Evolutionary conservation across 2,329 filamentous ascomycete genomes (phyloP).

Genomic region (Annulohypoxylon truncatum): DNA sequence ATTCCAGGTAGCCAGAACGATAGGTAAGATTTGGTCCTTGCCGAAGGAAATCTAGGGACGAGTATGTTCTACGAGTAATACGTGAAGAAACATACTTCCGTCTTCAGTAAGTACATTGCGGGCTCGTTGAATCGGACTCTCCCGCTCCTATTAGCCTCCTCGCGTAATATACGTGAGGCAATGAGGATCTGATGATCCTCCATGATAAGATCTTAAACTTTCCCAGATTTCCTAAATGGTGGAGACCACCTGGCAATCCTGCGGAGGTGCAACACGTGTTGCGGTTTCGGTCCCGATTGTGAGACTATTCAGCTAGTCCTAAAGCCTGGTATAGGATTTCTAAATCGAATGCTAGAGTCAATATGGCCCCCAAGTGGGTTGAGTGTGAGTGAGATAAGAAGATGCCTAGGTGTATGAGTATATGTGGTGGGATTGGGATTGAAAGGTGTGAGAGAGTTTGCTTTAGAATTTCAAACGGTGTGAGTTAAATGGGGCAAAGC

Average conservation of each 20-base stretch:
- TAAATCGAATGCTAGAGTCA: conserved; percentile 11
- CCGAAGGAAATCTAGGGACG: background rate
- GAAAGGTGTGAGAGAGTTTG: background rate
- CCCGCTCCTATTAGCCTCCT: background rate
- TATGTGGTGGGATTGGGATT: conserved; percentile 3
- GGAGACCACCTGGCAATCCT: conserved; percentile 11
- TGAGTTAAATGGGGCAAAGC: background rate
- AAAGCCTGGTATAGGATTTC: conserved; percentile 8
- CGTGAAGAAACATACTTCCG: conserved; percentile 26
- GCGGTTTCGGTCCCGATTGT: conserved; percentile 10
- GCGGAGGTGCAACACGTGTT: conserved; percentile 22
- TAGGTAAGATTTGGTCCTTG: background rate
- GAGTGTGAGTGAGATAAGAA: background rate
- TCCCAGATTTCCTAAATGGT: background rate
- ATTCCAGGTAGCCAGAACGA: background rate
- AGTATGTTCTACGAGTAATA: background rate
- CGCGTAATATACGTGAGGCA: conserved; percentile 20
- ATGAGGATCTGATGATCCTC: conserved; percentile 30
- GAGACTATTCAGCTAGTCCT: conserved; percentile 11
- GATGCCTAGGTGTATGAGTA: background rate
- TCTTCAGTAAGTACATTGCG: conserved; percentile 12
- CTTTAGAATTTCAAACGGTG: background rate
- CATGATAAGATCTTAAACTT: conserved; percentile 13
- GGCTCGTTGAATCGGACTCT: background rate
- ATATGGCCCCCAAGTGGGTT: background rate